Percentiles rank a stretch among this genome's conserved stretches.
These are phyloP conservation scores for Boechera stricta DNA, from an alignment of 345 rosid species.

Conservation along the genomic window DNA sequence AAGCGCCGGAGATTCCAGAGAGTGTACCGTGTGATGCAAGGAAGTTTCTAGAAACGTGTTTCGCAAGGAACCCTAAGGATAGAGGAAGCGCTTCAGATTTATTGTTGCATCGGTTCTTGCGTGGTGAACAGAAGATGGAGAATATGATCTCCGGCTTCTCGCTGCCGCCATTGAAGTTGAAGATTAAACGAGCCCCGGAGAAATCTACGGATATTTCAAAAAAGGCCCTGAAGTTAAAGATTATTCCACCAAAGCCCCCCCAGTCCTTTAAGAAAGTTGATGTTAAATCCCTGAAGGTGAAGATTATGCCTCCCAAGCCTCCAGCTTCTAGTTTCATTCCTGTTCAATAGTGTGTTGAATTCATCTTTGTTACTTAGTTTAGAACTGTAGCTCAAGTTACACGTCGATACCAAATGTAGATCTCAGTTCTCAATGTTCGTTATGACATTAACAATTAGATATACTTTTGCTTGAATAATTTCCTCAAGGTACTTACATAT, in stretches of 20 bases:
- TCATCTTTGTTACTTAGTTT: neutral
- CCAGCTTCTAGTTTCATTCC: constrained; percentile 5
- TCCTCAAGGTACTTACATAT: neutral
- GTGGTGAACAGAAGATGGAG: neutral
- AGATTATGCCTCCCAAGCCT: neutral
- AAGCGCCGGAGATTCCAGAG: constrained; percentile 5
- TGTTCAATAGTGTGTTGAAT: neutral
- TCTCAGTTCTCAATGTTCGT: neutral
- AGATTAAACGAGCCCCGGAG: neutral
- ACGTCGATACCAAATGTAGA: neutral
- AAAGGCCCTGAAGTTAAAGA: neutral
- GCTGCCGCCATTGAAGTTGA: neutral
- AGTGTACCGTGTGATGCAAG: constrained; percentile 19
- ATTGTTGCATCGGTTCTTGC: constrained; percentile 18
- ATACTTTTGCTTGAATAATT: neutral
- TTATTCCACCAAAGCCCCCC: neutral
- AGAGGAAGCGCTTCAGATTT: constrained; percentile 24
- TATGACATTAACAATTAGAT: neutral
- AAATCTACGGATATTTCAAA: neutral
- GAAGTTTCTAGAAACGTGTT: constrained; percentile 22
- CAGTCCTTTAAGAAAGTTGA: neutral
- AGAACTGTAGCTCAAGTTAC: neutral
- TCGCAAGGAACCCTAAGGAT: neutral
- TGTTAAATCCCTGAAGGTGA: neutral
- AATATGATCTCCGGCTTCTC: neutral